A percentile compares a stretch with the other conserved stretches of the same genome.
phyloP scores from a whole-genome alignment of 495 filamentous ascomycete species.

The Trichocladium uniseriatum region DNA sequence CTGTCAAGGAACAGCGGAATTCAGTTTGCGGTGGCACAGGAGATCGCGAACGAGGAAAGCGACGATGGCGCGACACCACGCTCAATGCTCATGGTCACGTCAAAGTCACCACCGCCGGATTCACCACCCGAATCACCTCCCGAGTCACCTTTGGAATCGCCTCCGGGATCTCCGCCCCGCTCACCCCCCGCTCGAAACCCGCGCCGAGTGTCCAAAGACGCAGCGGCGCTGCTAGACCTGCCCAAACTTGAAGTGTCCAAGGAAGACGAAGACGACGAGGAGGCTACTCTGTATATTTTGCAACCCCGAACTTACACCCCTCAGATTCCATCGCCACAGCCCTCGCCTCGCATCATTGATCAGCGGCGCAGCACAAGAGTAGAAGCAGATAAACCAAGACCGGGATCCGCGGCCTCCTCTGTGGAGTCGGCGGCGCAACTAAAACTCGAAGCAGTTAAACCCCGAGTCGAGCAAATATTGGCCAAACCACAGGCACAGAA shows the following conservation, averaged over 20 bases:
- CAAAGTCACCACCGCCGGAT: not conserved
- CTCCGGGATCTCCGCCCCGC: constrained; percentile 4
- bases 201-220: constrained; percentile 20
- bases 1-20: constrained; percentile 8
- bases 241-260: constrained; percentile 12
- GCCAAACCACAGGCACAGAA: constrained; percentile 5
- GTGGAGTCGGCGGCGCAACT: constrained; percentile 5
- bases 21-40: not conserved
- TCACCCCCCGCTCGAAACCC: constrained; percentile 24
- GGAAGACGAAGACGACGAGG: constrained; percentile 12
- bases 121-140: constrained; percentile 2
- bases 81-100: constrained; percentile 2
- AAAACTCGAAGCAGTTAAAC: constrained; percentile 5
- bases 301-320: constrained; percentile 48
- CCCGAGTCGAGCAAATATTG: constrained; percentile 1
- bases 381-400: not conserved
- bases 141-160: not conserved
- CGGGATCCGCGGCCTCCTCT: constrained; percentile 3
- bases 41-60: not conserved
- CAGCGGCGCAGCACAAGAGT: not conserved
- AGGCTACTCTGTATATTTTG: constrained; percentile 36
- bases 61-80: not conserved
- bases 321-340: constrained; percentile 37
- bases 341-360: constrained; percentile 30
- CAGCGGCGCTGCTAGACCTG: constrained; percentile 8